Conservation (phyloP, 2,329 filamentous ascomycete genomes). For the Pseudocercospora macadamiae region DNA sequence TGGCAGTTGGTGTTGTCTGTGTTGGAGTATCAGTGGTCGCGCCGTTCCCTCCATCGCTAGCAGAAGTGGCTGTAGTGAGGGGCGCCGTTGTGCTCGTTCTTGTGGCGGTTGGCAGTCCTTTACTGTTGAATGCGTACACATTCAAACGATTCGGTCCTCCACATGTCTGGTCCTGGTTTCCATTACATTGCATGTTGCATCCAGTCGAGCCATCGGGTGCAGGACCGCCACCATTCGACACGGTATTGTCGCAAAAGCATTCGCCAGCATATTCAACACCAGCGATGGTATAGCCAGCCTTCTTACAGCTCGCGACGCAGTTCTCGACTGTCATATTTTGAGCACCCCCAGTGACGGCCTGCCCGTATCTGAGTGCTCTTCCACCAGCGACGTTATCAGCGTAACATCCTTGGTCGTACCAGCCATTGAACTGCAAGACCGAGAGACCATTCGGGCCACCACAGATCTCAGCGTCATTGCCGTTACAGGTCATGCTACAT, state of each 20-base stretch:
- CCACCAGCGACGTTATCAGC: slow-evolving; percentile 26
- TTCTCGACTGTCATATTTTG: slow-evolving; percentile 28
- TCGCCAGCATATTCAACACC: slow-evolving; percentile 33
- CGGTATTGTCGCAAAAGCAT: slow-evolving; percentile 39
- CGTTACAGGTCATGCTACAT: slow-evolving; percentile 35
- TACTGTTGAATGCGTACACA: slow-evolving; percentile 33
- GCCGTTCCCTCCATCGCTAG: background rate
- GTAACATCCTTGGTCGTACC: slow-evolving; percentile 34
- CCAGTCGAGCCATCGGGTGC: slow-evolving; percentile 27
- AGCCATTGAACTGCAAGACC: slow-evolving; percentile 29
- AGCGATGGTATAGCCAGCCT: slow-evolving; percentile 38
- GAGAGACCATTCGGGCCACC: slow-evolving; percentile 30
- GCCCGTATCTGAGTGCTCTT: slow-evolving; percentile 24
- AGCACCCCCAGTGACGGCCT: slow-evolving; percentile 27
- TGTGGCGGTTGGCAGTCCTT: slow-evolving; percentile 18
- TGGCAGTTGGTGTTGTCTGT: slow-evolving; percentile 21
- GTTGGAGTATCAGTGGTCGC: slow-evolving; percentile 25
- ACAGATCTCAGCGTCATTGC: slow-evolving; percentile 33
- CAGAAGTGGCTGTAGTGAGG: background rate
- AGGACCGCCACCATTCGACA: slow-evolving; percentile 31
- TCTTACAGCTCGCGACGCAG: slow-evolving; percentile 33
- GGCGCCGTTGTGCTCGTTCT: slow-evolving; percentile 1
- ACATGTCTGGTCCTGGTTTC: slow-evolving; percentile 33
- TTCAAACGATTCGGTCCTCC: slow-evolving; percentile 33
- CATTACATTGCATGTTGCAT: slow-evolving; percentile 37